Conservation (phyloP, 164 flowering plant genomes). For the Magnolia sinica region DNA sequence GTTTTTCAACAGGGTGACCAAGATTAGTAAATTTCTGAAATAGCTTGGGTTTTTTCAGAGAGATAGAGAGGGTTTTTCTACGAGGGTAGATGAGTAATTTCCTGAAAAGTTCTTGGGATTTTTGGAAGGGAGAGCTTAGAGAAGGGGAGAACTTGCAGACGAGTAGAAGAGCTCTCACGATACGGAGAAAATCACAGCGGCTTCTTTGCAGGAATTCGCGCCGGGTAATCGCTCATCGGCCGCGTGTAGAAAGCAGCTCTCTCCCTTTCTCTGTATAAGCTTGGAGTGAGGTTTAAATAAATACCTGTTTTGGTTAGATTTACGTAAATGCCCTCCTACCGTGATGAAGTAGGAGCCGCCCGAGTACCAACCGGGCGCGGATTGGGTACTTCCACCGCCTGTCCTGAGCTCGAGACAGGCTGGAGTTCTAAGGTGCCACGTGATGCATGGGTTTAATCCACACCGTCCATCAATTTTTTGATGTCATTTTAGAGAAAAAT, state of each 20-base stretch:
- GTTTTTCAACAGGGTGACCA: background rate
- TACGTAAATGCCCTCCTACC: background rate
- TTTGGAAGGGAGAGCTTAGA: background rate
- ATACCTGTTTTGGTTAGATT: background rate
- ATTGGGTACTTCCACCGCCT: too few relatives aligned
- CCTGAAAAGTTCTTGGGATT: too few relatives aligned
- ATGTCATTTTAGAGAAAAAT: too few relatives aligned
- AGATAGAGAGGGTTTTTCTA: background rate
- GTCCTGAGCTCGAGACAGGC: too few relatives aligned
- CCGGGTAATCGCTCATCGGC: constrained; percentile 13
- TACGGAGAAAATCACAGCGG: background rate
- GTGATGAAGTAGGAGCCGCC: background rate
- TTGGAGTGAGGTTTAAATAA: background rate
- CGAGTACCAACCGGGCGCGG: background rate
- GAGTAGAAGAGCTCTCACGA: background rate
- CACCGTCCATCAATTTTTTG: too few relatives aligned
- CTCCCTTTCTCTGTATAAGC: background rate
- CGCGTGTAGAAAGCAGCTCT: constrained; percentile 2
- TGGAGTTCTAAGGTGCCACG: too few relatives aligned
- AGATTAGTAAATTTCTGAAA: background rate
- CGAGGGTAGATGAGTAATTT: background rate
- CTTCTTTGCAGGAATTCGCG: constrained; percentile 6
- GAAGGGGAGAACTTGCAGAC: background rate
- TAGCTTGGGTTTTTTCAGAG: background rate
- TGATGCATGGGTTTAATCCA: too few relatives aligned